phyloP scores from a whole-genome alignment of 2,329 filamentous ascomycete species.

The Diplodia corticola region DNA sequence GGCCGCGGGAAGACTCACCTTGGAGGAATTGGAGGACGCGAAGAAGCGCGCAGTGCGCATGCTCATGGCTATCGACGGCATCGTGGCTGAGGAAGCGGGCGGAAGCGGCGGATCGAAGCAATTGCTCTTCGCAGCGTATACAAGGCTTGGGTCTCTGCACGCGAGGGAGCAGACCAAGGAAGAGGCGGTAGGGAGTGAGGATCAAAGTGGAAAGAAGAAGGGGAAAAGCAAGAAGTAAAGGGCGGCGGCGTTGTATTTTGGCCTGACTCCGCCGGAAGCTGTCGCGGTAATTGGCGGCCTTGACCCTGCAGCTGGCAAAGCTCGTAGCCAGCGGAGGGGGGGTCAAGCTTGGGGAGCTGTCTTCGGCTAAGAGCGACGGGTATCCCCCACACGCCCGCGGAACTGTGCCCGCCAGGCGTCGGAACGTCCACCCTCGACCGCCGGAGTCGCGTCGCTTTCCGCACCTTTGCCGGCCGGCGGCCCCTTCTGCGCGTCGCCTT shows the following conservation, averaged over 20 bases:
- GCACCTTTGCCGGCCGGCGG: not conserved
- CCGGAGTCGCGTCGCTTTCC: not conserved
- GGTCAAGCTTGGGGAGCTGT: not conserved
- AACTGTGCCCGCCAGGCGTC: conserved; percentile 16
- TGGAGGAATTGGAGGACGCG: conserved; percentile 16
- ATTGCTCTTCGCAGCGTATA: not conserved
- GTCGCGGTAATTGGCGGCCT: conserved; percentile 18
- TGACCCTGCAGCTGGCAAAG: not conserved
- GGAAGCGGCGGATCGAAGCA: not conserved
- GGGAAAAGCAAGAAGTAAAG: not conserved
- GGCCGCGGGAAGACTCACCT: not conserved
- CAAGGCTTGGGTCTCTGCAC: too few species aligned
- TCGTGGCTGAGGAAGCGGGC: not conserved
- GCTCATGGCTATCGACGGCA: conserved; percentile 18
- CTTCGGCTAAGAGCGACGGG: conserved; percentile 19
- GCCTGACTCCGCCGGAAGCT: not conserved
- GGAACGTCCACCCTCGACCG: conserved; percentile 8
- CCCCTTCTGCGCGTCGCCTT: not conserved
- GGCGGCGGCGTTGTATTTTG: conserved; percentile 12
- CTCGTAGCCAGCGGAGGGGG: not conserved
- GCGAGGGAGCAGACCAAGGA: not conserved
- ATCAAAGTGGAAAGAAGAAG: not conserved
- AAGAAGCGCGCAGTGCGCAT: conserved; percentile 21
- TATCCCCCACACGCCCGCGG: conserved; percentile 10
- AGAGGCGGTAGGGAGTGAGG: not conserved